phyloP scores from a whole-genome alignment of 1,139 yeast genomes.

The Tardiomyces depauwii region DNA sequence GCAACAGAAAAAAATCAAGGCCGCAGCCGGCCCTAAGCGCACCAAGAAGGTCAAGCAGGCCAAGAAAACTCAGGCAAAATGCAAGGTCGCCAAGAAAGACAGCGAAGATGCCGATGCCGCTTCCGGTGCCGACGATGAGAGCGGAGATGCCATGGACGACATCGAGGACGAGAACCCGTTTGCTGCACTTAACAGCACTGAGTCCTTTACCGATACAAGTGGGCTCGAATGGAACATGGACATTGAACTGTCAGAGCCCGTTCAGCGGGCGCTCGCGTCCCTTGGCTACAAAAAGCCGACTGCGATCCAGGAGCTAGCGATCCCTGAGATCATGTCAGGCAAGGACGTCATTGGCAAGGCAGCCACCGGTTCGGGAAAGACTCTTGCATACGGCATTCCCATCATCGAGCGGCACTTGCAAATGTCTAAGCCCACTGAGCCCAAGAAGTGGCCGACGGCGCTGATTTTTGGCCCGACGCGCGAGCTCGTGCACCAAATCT shows the following conservation, averaged over 20 bases:
- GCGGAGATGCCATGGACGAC: not conserved
- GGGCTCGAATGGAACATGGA: not conserved
- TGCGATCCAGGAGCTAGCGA: conserved; percentile 65
- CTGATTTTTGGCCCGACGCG: conserved; percentile 90
- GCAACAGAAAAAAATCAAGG: conserved; percentile 5
- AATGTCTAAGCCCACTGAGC: conserved; percentile 10
- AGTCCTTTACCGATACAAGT: not conserved
- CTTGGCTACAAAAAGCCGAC: conserved; percentile 63
- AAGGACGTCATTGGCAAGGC: conserved; percentile 91
- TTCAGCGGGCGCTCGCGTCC: conserved; percentile 30
- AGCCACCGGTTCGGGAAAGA: conserved; percentile 96
- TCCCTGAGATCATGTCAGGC: conserved; percentile 65
- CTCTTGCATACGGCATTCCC: conserved; percentile 94
- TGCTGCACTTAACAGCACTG: not conserved
- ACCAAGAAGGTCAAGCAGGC: conserved; percentile 6
- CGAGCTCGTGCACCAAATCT: conserved; percentile 92
- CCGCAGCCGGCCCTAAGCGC: conserved; percentile 9
- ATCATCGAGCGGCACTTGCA: conserved; percentile 49
- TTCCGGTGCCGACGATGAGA: conserved; percentile 27
- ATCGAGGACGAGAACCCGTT: not conserved
- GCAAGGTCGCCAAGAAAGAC: not conserved
- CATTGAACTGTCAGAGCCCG: conserved; percentile 13
- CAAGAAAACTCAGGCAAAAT: conserved; percentile 8
- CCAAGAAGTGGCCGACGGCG: conserved; percentile 47
- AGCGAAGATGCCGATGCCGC: too few species aligned